These are phyloP conservation scores for Oryza officinalis DNA, from an alignment of 176 grass and related monocot genomes.

Conservation along the genomic window DNA sequence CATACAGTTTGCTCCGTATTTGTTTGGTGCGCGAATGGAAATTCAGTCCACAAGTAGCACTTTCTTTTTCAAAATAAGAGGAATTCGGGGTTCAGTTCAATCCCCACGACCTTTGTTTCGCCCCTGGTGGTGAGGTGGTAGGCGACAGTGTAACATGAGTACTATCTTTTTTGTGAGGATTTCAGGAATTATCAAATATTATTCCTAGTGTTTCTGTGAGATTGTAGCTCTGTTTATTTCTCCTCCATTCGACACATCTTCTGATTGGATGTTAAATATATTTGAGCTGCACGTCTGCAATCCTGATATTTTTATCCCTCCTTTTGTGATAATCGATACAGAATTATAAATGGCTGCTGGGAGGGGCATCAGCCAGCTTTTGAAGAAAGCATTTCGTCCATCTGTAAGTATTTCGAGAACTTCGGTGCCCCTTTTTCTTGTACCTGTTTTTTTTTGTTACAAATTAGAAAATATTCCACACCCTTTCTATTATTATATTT, in stretches of 20 bases:
- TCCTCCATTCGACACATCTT: background rate
- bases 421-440: background rate
- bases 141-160: too few species aligned
- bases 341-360: constrained; percentile 47
- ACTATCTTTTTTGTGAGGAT: background rate
- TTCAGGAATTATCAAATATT: background rate
- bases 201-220: background rate
- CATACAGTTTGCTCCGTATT: background rate
- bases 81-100: background rate
- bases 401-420: constrained; percentile 43
- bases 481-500: background rate
- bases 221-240: background rate
- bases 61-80: background rate
- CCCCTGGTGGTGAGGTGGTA: background rate
- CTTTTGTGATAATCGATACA: background rate
- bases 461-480: background rate
- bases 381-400: constrained; percentile 49
- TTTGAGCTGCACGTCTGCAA: background rate
- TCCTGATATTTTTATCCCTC: background rate
- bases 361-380: constrained; percentile 46
- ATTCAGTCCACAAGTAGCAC: background rate
- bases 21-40: background rate
- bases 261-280: background rate
- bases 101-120: background rate
- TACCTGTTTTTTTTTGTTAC: background rate